These are phyloP conservation scores for Diaporthe batatas DNA, from an alignment of 2,329 filamentous ascomycete species.

Conservation along the genomic window DNA sequence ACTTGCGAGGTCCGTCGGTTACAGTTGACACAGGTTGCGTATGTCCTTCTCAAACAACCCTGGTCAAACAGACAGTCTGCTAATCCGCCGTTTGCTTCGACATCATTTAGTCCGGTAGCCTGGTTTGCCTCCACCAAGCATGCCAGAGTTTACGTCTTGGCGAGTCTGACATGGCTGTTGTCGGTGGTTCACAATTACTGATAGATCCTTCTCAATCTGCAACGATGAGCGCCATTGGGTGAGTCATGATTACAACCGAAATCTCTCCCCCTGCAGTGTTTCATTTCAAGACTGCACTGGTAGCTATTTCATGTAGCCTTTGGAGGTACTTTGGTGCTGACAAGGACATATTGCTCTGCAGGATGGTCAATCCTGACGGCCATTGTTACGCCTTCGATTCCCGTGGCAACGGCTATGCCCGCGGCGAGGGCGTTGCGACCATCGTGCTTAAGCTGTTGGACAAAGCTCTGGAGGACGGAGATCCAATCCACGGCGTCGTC, in stretches of 20 bases:
- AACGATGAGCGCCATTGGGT: conserved; percentile 41
- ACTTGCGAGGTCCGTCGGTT: conserved; percentile 49
- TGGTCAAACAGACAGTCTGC: not conserved
- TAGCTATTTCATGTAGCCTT: not conserved
- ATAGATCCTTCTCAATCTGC: conserved; percentile 46
- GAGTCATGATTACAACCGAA: not conserved
- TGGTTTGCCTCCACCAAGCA: conserved; percentile 51
- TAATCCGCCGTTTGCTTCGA: not conserved
- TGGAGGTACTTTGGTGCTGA: not conserved
- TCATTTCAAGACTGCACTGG: not conserved
- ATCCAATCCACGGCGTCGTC: conserved; percentile 48
- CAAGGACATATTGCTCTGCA: not conserved
- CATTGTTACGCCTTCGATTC: conserved; percentile 49
- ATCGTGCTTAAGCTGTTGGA: conserved; percentile 55
- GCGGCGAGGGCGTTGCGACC: conserved; percentile 55
- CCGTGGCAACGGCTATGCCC: conserved; percentile 53
- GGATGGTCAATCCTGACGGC: conserved; percentile 45
- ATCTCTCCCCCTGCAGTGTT: not conserved
- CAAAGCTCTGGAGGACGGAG: conserved; percentile 53
- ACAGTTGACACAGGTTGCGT: conserved; percentile 52
- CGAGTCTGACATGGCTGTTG: conserved; percentile 49
- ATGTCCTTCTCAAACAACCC: not conserved
- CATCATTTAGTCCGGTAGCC: conserved; percentile 46
- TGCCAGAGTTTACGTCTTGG: conserved; percentile 49
- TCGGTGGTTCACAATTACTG: conserved; percentile 47